Evolutionary conservation across 208 protist genomes (phyloP).

Genomic region (Balamuthia mandrillaris): DNA sequence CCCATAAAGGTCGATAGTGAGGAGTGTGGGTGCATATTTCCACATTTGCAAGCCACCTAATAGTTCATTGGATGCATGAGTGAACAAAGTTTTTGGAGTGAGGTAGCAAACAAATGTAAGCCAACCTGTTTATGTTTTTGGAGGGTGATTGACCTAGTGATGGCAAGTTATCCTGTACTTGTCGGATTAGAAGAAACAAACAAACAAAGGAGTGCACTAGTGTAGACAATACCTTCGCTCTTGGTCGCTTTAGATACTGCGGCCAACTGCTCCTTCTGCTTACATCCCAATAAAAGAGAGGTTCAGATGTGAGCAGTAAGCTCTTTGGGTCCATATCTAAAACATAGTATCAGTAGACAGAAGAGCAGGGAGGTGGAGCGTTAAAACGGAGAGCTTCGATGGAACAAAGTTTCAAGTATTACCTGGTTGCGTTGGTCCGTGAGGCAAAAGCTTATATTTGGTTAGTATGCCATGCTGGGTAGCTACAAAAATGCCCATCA

Average conservation of each 20-base stretch:
- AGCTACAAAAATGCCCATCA: constrained; percentile 1
- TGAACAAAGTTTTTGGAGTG: background rate
- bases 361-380: too few species aligned
- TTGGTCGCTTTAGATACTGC: background rate
- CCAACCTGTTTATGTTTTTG: background rate
- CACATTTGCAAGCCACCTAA: constrained; percentile 27
- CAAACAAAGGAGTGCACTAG: background rate
- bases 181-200: background rate
- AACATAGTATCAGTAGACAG: background rate
- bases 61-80: background rate
- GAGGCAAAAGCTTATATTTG: constrained; percentile 15
- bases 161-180: background rate
- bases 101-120: background rate
- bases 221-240: background rate
- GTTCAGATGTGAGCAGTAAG: constrained; percentile 5
- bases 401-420: background rate
- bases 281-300: constrained; percentile 31
- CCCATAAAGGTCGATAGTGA: constrained; percentile 11
- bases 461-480: constrained; percentile 4
- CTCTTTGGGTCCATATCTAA: constrained; percentile 17
- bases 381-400: too few species aligned
- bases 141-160: background rate
- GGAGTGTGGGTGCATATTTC: constrained; percentile 31
- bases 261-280: constrained; percentile 10
- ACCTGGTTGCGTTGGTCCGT: background rate